Base-by-base conservation (phyloP, 2,329 filamentous ascomycete genomes). In the Tolypocladium guangdongense region DNA sequence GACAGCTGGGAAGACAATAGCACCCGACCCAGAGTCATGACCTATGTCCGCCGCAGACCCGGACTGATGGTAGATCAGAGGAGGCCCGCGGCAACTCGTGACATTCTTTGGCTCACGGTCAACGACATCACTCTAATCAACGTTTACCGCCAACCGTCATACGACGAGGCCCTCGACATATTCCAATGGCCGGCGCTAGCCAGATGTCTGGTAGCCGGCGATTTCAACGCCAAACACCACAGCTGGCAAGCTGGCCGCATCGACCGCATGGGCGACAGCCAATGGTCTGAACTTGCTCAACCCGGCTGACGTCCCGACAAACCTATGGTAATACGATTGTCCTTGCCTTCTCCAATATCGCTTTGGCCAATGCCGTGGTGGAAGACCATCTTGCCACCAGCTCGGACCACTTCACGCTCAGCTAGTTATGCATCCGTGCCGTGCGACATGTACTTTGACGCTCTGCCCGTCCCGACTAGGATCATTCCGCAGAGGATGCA, bases 201-300 rank as follows among this genome's bases (percentile, higher is more conserved):
- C 20, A 50, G 52, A 38, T 57, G 55, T 41, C 54, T 59, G 2
- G 51, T 59, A 35, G 50, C 57, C n/a, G 56, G 55, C 11, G 56
- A 59, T 51, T 59, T 59, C 43, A 59, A 59, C n/a, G 56, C 56
- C 14, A 53, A 54, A 49, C 53, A 59, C 39, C 35, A 39, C 22
- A 53, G 30, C 24, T 59, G 54, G 58, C 55, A 59, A 46, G 43
- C 50, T 7, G 57, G 55, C 30, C 49, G 22, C n/a, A 39, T 50
- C 24, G 47, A 45, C 52, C 33, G 33, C 39, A 12, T 56, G 53
- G 55, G 55, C 47, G 43, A 48, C 36, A 3, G 53, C 51, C n/a
- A 55, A 56, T 43, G 48, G 51, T 10, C 51, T 58, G 14, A 45
- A 27, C 41, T 51, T 59, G 8, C 54, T 59, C 4, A 59, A 59